Conservation (phyloP, 2,329 filamentous ascomycete species). For the Metarhizium robertsii region DNA sequence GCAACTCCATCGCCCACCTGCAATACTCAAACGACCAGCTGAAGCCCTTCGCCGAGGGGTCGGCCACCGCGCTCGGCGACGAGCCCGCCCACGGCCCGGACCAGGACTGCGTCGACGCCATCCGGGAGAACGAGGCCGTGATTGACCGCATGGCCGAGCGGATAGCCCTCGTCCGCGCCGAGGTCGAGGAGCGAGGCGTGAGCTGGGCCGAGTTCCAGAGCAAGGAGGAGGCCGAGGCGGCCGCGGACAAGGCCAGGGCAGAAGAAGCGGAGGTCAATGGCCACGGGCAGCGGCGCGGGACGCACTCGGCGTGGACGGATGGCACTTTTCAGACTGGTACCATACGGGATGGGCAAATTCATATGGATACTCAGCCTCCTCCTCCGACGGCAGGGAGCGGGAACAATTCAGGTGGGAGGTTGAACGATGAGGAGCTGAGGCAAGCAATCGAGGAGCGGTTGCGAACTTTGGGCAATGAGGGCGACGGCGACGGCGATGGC, state of each 20-base stretch:
- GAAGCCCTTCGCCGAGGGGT: conserved; percentile 53
- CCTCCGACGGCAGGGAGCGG: conserved; percentile 8
- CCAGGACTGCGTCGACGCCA: conserved; percentile 63
- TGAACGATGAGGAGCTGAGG: conserved; percentile 51
- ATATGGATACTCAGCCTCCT: conserved; percentile 27
- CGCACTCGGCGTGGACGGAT: conserved; percentile 47
- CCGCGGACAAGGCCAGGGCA: conserved; percentile 14
- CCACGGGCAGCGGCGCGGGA: conserved; percentile 2
- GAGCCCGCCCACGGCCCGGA: conserved; percentile 35
- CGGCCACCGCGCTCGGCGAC: conserved; percentile 20
- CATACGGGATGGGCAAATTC: conserved; percentile 40
- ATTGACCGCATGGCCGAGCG: conserved; percentile 59
- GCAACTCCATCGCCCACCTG: conserved; percentile 66
- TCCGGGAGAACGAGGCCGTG: conserved; percentile 61
- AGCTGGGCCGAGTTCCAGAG: conserved; percentile 49
- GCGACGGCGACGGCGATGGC: conserved; percentile 32
- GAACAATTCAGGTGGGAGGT: conserved; percentile 28
- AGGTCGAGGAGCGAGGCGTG: conserved; percentile 51
- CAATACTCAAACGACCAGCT: conserved; percentile 67
- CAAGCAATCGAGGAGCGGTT: conserved; percentile 46
- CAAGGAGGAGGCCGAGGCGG: conserved; percentile 31
- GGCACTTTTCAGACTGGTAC: conserved; percentile 55
- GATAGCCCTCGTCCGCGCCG: conserved; percentile 51
- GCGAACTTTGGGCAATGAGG: conserved; percentile 28
- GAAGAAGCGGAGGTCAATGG: conserved; percentile 1